Evolutionary conservation across 2,329 filamentous ascomycete genomes (phyloP), one percentile per base, ranked within the genome.

Genomic region (Aureobasidium lini): DNA sequence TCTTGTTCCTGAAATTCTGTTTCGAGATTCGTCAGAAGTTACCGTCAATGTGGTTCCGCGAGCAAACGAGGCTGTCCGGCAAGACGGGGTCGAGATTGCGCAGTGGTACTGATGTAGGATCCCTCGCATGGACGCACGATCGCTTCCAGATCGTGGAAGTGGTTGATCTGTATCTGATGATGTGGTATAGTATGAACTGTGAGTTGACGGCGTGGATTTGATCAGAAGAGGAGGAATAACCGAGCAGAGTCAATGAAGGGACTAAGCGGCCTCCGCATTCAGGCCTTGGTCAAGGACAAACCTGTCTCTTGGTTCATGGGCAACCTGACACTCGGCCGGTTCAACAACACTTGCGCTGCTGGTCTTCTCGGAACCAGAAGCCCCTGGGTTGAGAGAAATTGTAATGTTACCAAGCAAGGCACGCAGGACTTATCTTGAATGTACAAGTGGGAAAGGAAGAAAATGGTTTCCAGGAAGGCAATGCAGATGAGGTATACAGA

Each of bases 281-380:
- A 76, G 47, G 78, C 78, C 10, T 76, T 71, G 57, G 75, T 73
- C 40, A 65, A 66, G 32, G 58, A 63, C 29, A 61, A 69, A 63
- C 65, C 68, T 52, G 69, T 68, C 4, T 69, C 74, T 65, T 77
- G 75, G 64, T 77, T 80, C 69, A 70, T 80, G 69, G 79, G 81
- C 63, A 72, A 78, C 60, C 65, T 81, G 59, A 63, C 71, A 47
- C 66, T 80, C 66, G 73, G 71, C 43, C 81, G 79, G 79, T 73
- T 69, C 59, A 76, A 81, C 69, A 76, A 76, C 62, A 77, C 70
- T 42, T 81, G 79, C 63, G 71, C 69, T 37, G 78, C 79, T 54
- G 79, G 86, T 80, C 66, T 88, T 88, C 0, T 87, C 86, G 46
- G 93, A 90, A 69, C 72, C 90, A 60, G 87, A 88, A 52, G 88